phyloP scores from a whole-genome alignment of 2,329 filamentous ascomycete genomes.

The Gliomastix tumulicola region DNA sequence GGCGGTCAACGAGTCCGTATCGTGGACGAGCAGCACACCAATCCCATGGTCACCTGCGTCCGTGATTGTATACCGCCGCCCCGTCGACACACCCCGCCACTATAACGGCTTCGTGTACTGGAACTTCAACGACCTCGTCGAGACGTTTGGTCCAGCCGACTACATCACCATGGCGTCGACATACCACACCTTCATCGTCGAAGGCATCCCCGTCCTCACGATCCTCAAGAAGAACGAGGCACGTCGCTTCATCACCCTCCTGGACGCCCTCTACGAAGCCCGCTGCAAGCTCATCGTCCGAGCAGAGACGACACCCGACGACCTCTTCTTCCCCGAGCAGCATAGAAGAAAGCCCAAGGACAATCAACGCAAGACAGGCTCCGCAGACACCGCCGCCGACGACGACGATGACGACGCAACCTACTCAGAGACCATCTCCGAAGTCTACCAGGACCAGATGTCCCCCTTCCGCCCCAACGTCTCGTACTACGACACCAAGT shows the following conservation, averaged over 20 bases:
- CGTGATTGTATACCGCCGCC: conserved; percentile 56
- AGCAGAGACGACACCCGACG: conserved; percentile 61
- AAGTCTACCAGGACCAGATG: conserved; percentile 72
- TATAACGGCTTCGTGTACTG: conserved; percentile 53
- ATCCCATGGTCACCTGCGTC: conserved; percentile 33
- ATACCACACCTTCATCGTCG: conserved; percentile 72
- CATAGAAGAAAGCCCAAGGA: too few relatives aligned
- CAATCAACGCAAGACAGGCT: too few relatives aligned
- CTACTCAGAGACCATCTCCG: conserved; percentile 39
- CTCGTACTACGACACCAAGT: conserved; percentile 50
- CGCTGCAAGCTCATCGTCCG: conserved; percentile 67
- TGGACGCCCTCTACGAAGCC: conserved; percentile 78
- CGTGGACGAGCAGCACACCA: conserved; percentile 10
- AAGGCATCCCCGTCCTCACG: conserved; percentile 60
- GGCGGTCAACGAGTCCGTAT: conserved; percentile 12
- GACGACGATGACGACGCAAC: conserved; percentile 26
- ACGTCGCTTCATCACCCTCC: conserved; percentile 69
- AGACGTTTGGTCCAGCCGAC: conserved; percentile 68
- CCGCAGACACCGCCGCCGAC: neutral
- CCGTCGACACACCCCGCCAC: conserved; percentile 50
- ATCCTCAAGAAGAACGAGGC: conserved; percentile 73
- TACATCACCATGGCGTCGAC: conserved; percentile 76
- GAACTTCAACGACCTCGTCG: conserved; percentile 63
- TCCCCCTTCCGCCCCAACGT: conserved; percentile 76
- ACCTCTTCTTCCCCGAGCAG: conserved; percentile 68